phyloP scores from a whole-genome alignment of 768 basidiomycete genomes.

The Leccinellum luteum region DNA sequence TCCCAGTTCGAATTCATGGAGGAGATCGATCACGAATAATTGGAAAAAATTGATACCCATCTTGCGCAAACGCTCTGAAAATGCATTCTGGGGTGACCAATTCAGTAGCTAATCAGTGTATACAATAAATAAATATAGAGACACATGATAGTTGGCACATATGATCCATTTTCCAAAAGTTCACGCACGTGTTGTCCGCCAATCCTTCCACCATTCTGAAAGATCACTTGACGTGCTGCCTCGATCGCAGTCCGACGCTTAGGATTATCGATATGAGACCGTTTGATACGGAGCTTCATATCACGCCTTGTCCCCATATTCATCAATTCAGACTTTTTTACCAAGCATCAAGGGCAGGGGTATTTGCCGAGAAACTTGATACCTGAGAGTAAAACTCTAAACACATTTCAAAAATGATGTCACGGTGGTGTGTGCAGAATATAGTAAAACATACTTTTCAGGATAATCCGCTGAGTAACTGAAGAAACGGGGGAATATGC shows the following conservation, averaged over 20 bases:
- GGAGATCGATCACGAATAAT: background rate
- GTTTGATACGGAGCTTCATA: background rate
- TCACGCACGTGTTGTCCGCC: background rate
- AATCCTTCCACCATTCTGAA: background rate
- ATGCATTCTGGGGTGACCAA: background rate
- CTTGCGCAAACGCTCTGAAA: background rate
- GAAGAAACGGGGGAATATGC: background rate
- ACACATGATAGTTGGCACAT: background rate
- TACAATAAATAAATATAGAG: no score
- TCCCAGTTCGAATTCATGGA: background rate
- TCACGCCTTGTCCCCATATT: background rate
- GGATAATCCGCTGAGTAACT: background rate
- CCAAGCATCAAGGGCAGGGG: background rate
- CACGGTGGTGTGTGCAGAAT: no score
- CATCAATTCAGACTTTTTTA: background rate
- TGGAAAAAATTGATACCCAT: background rate
- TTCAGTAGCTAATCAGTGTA: background rate
- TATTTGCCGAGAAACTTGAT: background rate
- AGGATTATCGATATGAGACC: background rate
- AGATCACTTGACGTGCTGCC: background rate
- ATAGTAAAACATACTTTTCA: background rate
- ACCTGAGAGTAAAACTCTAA: background rate
- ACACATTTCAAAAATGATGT: no score
- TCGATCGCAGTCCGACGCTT: background rate
- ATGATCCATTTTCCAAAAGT: background rate